Evolutionary conservation across 352 stramenopile species (phyloP).

Genomic region (Pythium volutum): DNA sequence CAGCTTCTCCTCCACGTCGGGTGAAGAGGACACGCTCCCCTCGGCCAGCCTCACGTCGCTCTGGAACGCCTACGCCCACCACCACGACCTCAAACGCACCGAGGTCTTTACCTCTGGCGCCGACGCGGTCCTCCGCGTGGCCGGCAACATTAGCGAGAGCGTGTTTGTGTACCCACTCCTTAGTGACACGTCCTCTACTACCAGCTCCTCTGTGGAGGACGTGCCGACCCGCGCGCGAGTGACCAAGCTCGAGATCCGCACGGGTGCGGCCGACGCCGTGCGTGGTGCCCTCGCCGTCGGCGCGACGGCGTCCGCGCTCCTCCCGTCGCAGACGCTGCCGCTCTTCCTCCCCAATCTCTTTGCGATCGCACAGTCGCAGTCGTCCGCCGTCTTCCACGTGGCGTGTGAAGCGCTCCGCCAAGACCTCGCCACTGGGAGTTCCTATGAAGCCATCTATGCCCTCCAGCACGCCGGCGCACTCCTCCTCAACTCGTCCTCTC

Average conservation of each 20-base stretch:
- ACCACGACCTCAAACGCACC: slow-evolving; percentile 34
- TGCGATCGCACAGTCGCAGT: slow-evolving; percentile 40
- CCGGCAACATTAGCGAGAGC: slow-evolving; percentile 51
- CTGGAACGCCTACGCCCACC: slow-evolving; percentile 30
- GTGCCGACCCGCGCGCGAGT: slow-evolving; percentile 42
- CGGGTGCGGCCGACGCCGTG: slow-evolving; percentile 50
- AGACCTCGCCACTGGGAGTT: slow-evolving; percentile 53
- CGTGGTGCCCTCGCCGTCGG: slow-evolving; percentile 58
- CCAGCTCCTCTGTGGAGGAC: slow-evolving; percentile 4
- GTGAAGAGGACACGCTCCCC: slow-evolving; percentile 2
- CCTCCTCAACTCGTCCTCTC: slow-evolving; percentile 62
- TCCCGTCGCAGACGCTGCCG: slow-evolving; percentile 71
- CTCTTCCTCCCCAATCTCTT: slow-evolving; percentile 75
- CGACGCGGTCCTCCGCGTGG: slow-evolving; percentile 54
- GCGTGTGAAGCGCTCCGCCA: slow-evolving; percentile 49
- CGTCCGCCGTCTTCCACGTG: slow-evolving; percentile 60
- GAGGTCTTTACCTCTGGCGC: slow-evolving; percentile 57
- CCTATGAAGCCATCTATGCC: slow-evolving; percentile 63
- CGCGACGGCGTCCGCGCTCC: slow-evolving; percentile 42
- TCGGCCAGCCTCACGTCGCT: slow-evolving; percentile 21
- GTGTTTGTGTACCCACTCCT: slow-evolving; percentile 69
- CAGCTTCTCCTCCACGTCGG: slow-evolving; percentile 3
- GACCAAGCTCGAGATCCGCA: slow-evolving; percentile 58
- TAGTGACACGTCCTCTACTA: slow-evolving; percentile 12
- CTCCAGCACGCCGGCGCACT: slow-evolving; percentile 69